Conservation (phyloP, 495 filamentous ascomycete species). For the Neurospora hispaniola region DNA sequence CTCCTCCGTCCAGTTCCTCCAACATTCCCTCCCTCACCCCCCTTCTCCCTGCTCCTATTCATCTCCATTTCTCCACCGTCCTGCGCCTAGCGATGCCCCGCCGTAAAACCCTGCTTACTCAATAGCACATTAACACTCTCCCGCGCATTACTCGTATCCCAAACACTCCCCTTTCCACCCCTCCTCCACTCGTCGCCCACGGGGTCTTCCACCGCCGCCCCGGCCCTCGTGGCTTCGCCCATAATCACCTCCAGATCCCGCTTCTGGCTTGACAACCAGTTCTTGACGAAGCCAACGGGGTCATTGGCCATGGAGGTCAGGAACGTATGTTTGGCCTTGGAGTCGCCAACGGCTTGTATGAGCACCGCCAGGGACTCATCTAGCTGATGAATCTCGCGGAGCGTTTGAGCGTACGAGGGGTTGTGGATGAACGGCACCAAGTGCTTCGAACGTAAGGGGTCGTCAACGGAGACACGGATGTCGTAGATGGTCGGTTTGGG, state of each 20-base stretch:
- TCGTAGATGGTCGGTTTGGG: conserved; percentile 74
- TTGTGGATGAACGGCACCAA: conserved; percentile 50
- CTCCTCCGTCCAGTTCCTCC: not conserved
- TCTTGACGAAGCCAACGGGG: conserved; percentile 66
- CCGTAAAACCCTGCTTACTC: conserved; percentile 22
- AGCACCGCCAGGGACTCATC: conserved; percentile 79
- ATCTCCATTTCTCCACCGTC: not conserved
- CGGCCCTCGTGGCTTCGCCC: conserved; percentile 64
- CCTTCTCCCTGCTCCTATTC: no score
- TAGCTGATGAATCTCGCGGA: conserved; percentile 58
- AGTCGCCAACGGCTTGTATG: conserved; percentile 64
- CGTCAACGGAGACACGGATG: conserved; percentile 72
- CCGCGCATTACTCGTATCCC: conserved; percentile 42
- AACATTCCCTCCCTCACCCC: not conserved
- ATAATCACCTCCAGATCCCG: conserved; percentile 82
- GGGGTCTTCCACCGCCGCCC: conserved; percentile 41
- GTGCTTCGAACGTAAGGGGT: conserved; percentile 57
- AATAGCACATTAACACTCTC: conserved; percentile 47
- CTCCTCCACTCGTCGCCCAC: conserved; percentile 46
- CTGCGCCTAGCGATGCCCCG: conserved; percentile 4
- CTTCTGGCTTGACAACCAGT: conserved; percentile 81
- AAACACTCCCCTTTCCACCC: conserved; percentile 40
- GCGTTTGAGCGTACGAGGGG: conserved; percentile 44
- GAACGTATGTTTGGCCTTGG: conserved; percentile 80
- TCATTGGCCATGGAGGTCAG: conserved; percentile 64